phyloP scores from a whole-genome alignment of 305 asterid species.

The Monarda citriodora region DNA sequence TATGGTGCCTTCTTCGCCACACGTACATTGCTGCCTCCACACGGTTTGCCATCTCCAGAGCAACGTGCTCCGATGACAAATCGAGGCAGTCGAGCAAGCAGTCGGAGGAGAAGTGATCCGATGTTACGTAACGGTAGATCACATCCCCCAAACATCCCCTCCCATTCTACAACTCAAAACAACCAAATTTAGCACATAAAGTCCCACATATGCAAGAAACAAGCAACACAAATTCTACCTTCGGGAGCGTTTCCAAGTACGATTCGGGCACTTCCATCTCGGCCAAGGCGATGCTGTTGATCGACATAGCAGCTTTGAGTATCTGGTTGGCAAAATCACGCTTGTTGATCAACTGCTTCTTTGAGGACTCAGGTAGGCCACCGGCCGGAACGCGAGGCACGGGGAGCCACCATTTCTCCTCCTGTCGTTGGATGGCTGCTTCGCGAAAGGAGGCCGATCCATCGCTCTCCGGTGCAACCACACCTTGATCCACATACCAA shows the following conservation, averaged over 20 bases:
- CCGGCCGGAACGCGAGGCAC: slow-evolving; percentile 91
- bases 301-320: slow-evolving; percentile 84
- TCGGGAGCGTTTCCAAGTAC: slow-evolving; percentile 78
- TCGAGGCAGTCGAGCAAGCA: slow-evolving; percentile 92
- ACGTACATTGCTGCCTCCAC: slow-evolving; percentile 76
- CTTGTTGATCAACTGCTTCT: slow-evolving; percentile 63
- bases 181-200: not conserved
- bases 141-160: slow-evolving; percentile 91
- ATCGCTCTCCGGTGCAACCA: slow-evolving; percentile 61
- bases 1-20: slow-evolving; percentile 65
- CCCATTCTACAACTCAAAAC: slow-evolving; percentile 51
- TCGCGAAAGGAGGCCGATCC: slow-evolving; percentile 65
- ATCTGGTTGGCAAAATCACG: slow-evolving; percentile 88
- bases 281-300: slow-evolving; percentile 70
- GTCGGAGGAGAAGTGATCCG: slow-evolving; percentile 87
- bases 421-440: slow-evolving; percentile 61
- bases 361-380: slow-evolving; percentile 65
- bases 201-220: not conserved
- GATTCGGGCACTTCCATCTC: slow-evolving; percentile 94
- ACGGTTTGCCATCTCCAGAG: slow-evolving; percentile 25
- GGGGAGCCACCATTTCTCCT: slow-evolving; percentile 99
- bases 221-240: slow-evolving; percentile 38
- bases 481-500: slow-evolving; percentile 95
- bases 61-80: slow-evolving; percentile 71
- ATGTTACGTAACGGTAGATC: slow-evolving; percentile 81